Conservation (phyloP, 495 filamentous ascomycete genomes). For the Lentithecium fluviatile region DNA sequence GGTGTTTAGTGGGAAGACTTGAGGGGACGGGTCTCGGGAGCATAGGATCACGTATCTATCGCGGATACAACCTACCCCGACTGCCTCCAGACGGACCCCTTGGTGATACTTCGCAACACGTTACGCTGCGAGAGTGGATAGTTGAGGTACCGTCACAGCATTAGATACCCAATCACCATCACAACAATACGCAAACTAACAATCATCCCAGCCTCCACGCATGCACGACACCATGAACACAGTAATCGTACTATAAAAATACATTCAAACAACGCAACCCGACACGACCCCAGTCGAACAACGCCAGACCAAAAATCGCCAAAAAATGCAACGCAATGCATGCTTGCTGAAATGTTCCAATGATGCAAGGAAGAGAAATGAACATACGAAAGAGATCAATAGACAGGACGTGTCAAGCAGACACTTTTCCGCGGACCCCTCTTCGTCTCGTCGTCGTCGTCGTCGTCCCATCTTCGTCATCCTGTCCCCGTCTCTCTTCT, state of each 20-base stretch:
- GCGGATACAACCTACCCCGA: too few relatives aligned
- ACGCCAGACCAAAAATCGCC: background rate
- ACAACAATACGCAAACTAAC: background rate
- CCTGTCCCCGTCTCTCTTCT: background rate
- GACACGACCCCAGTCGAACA: background rate
- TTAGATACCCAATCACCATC: background rate
- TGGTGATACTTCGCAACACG: too few relatives aligned
- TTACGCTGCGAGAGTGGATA: too few relatives aligned
- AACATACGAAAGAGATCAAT: slow-evolving; percentile 31
- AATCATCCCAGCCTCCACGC: too few relatives aligned
- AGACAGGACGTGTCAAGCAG: slow-evolving; percentile 8
- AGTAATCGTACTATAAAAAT: background rate
- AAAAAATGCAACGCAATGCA: slow-evolving; percentile 4
- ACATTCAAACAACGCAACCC: background rate
- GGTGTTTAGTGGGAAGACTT: slow-evolving; percentile 19
- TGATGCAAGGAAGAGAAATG: background rate
- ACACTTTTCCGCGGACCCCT: too few relatives aligned
- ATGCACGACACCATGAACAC: background rate
- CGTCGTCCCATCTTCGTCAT: background rate
- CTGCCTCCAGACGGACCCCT: too few relatives aligned
- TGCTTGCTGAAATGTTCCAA: background rate
- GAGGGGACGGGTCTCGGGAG: background rate
- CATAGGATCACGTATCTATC: background rate
- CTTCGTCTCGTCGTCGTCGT: too few relatives aligned
- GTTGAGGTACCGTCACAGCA: background rate